Base-by-base conservation (phyloP, 2,329 filamentous ascomycete species). In the Fonsecaea nubica region DNA sequence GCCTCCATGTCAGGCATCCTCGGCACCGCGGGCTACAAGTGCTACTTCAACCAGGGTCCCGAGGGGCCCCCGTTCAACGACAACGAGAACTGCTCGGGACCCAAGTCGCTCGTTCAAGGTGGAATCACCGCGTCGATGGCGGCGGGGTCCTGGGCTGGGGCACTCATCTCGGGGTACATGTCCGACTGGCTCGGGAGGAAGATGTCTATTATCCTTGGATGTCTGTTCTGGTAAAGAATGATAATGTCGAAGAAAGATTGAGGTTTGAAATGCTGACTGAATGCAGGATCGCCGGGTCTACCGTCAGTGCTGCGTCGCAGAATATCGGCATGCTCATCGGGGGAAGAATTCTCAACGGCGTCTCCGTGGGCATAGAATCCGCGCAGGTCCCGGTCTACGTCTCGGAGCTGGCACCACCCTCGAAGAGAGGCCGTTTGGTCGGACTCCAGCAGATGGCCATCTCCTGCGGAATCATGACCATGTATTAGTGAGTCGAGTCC, bases 351-450 rank as follows among this genome's bases (percentile, higher is more conserved):
- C 86, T 93, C 76, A 89, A 90, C 69, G 91, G 91, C 48, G 73
- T 92, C 69, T 88, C 87, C 64, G 89, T 93, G 63, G 91, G 91
- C 67, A 91, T 93, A 72, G 87, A 87, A 68, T 91, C 88, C 32
- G 87, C 89, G 4, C 82, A 91, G 71, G 89, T 92, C 1, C 89
- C 89, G 0, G 86, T 92, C n/a, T 92, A 91, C 76, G 87, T 84
- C 48, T 83, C 80, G 0, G 84, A 85, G 67, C 84, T 84, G 58
- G 78, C 77, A 9, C 73, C 78, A 18, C 74, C 77, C 3, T 72
- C 77, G 6, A 78, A 78, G 45, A 74, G 77, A 3, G 77, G 77
- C 13, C 74, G 76, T 1, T 73, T 79, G 1, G 75, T 79, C 0
- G 77, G 78, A 1, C 65, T 77, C 7, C 76, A 79, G 58, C 76